A percentile compares a stretch with the other conserved stretches of the same genome.
phyloP scores from a whole-genome alignment of 2,329 filamentous ascomycete species.

The Pseudogymnoascus sp. region DNA sequence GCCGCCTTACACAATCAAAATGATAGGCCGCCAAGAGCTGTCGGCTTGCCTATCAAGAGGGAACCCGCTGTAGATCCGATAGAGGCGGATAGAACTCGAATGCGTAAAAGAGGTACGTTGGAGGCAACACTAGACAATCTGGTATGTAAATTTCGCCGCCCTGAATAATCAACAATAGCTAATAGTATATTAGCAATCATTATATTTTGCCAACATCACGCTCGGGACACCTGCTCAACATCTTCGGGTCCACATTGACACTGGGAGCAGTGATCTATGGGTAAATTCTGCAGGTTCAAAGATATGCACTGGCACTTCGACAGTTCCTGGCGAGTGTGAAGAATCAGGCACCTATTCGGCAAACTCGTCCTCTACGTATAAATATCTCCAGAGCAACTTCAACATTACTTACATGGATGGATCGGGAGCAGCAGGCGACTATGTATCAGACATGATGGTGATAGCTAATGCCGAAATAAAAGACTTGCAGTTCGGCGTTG shows the following conservation, averaged over 20 bases:
- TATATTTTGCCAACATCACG: conserved; percentile 59
- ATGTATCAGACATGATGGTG: conserved; percentile 66
- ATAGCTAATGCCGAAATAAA: conserved; percentile 50
- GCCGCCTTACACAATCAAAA: conserved; percentile 25
- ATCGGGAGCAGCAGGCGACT: conserved; percentile 70
- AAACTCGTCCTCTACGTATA: conserved; percentile 69
- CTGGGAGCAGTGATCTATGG: conserved; percentile 65
- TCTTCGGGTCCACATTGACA: conserved; percentile 57
- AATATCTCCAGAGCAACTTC: conserved; percentile 68
- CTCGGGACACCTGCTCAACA: conserved; percentile 56
- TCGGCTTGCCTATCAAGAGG: conserved; percentile 28
- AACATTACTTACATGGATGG: conserved; percentile 86
- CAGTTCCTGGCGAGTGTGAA: conserved; percentile 32
- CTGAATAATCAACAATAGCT: conserved; percentile 17
- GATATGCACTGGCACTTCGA: conserved; percentile 46
- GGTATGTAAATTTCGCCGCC: conserved; percentile 35
- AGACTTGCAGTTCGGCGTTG: conserved; percentile 65
- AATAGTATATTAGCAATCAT: conserved; percentile 42
- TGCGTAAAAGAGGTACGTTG: conserved; percentile 36
- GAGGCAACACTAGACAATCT: conserved; percentile 49
- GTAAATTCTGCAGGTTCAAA: conserved; percentile 59
- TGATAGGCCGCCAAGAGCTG: conserved; percentile 27
- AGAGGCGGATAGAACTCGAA: conserved; percentile 33
- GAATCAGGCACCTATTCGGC: conserved; percentile 61
- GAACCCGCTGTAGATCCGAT: conserved; percentile 25